phyloP scores from a whole-genome alignment of 768 basidiomycete species.

The Termitomyces sp. region DNA sequence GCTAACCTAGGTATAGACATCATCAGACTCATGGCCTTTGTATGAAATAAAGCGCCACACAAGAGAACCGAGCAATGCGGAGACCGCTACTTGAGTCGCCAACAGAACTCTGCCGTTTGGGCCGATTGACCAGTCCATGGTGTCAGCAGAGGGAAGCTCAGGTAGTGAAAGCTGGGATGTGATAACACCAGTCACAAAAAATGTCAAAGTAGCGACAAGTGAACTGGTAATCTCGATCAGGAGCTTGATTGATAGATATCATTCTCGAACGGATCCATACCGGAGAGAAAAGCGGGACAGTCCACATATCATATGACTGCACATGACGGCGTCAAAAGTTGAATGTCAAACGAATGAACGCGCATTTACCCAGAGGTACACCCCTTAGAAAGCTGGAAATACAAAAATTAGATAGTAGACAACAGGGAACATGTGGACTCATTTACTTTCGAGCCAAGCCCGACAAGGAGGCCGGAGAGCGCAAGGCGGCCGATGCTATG shows the following conservation, averaged over 20 bases:
- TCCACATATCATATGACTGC: slow-evolving; percentile 61
- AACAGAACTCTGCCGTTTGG: slow-evolving; percentile 29
- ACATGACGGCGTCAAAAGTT: neutral
- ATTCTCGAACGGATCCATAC: slow-evolving; percentile 22
- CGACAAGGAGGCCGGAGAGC: slow-evolving; percentile 50
- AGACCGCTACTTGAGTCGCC: slow-evolving; percentile 28
- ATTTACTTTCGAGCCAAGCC: slow-evolving; percentile 53
- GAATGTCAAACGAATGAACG: neutral
- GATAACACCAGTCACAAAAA: slow-evolving; percentile 43
- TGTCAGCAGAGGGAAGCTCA: slow-evolving; percentile 22
- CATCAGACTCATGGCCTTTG: neutral
- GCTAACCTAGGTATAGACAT: neutral
- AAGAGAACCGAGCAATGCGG: slow-evolving; percentile 21
- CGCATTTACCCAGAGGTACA: slow-evolving; percentile 55
- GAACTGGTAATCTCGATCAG: slow-evolving; percentile 31
- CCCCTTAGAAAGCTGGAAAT: slow-evolving; percentile 46
- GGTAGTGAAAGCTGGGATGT: slow-evolving; percentile 35
- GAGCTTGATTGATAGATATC: neutral
- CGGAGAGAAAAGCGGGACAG: slow-evolving; percentile 49
- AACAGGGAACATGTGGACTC: neutral
- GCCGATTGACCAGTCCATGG: slow-evolving; percentile 36
- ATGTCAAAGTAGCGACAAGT: slow-evolving; percentile 45
- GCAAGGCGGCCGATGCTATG: slow-evolving; percentile 25
- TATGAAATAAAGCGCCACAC: slow-evolving; percentile 22
- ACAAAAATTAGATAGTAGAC: slow-evolving; percentile 2